A percentile compares a stretch with the other conserved stretches of the same genome.
These are phyloP conservation scores for Ganoderma sinense DNA, from an alignment of 1,284 basidiomycete species.

Conservation along the genomic window DNA sequence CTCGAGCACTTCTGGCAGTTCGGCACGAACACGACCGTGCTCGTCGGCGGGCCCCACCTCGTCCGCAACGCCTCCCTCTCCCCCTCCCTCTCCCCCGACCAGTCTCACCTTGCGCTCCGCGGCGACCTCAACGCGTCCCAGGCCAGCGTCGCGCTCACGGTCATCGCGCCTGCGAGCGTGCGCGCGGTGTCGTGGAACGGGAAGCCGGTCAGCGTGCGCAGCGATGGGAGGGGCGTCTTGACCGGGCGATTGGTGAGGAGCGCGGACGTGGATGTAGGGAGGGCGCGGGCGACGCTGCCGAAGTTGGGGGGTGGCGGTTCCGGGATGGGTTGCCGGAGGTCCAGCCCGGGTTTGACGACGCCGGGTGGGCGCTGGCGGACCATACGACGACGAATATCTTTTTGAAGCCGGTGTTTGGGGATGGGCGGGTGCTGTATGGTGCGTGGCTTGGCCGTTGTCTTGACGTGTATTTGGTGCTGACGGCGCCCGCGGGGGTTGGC, in stretches of 20 bases:
- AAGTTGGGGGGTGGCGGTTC: constrained; percentile 72
- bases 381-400: constrained; percentile 77
- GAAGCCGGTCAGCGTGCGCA: constrained; percentile 48
- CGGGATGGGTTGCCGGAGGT: constrained; percentile 78
- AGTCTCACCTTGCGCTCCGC: constrained; percentile 46
- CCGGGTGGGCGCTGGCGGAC: constrained; percentile 68
- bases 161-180: constrained; percentile 62
- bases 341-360: constrained; percentile 60
- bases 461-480: too few relatives aligned
- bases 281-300: constrained; percentile 39
- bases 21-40: constrained; percentile 57
- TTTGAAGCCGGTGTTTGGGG: constrained; percentile 71
- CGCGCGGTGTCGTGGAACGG: constrained; percentile 76
- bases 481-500: constrained; percentile 48
- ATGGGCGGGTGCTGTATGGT: constrained; percentile 74
- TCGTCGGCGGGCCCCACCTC: constrained; percentile 63
- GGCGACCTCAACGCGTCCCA: constrained; percentile 58
- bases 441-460: too few relatives aligned
- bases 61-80: constrained; percentile 57
- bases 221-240: constrained; percentile 30
- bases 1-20: constrained; percentile 57
- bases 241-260: constrained; percentile 35
- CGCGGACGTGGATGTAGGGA: constrained; percentile 8
- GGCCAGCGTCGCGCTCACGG: constrained; percentile 49
- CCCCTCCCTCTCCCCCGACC: constrained; percentile 45